Evolutionary conservation across 176 grass and related monocot species (phyloP).

Genomic region (Lolium multiflorum): DNA sequence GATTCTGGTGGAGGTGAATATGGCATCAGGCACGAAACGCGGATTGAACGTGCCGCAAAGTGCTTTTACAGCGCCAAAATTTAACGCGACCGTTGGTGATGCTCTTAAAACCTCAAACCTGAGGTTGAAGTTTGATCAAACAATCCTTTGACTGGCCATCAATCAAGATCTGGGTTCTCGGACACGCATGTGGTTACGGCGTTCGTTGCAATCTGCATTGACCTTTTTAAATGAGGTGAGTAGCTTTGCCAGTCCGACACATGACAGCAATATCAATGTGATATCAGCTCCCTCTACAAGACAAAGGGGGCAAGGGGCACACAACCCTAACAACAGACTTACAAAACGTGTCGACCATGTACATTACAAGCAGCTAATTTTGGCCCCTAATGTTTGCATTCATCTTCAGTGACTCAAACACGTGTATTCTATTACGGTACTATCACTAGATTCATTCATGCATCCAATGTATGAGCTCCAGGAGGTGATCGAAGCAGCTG

Average conservation of each 20-base stretch:
- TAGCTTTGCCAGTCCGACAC: too few species aligned
- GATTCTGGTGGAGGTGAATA: too few species aligned
- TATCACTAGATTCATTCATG: background rate
- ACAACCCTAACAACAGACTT: background rate
- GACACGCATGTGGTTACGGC: background rate
- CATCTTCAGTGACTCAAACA: conserved; percentile 17
- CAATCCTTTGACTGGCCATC: background rate
- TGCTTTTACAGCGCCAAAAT: too few species aligned
- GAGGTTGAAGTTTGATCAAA: background rate
- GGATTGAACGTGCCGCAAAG: too few species aligned
- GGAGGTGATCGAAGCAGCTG: conserved; percentile 4
- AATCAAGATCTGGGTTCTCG: background rate
- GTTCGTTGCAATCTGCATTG: background rate
- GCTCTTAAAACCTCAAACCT: background rate
- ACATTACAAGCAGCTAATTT: conserved; percentile 16
- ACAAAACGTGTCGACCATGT: conserved; percentile 25
- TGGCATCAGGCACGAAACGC: too few species aligned
- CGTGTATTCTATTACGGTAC: background rate
- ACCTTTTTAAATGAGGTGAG: too few species aligned
- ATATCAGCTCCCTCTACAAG: background rate
- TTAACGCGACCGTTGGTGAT: too few species aligned
- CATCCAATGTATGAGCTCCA: conserved; percentile 17
- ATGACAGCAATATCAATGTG: background rate
- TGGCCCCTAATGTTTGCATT: background rate
- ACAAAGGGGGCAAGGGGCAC: background rate